Percentiles rank a stretch among this genome's conserved stretches.
phyloP scores from a whole-genome alignment of 2,329 filamentous ascomycete species.

The Aspergillus sp. region DNA sequence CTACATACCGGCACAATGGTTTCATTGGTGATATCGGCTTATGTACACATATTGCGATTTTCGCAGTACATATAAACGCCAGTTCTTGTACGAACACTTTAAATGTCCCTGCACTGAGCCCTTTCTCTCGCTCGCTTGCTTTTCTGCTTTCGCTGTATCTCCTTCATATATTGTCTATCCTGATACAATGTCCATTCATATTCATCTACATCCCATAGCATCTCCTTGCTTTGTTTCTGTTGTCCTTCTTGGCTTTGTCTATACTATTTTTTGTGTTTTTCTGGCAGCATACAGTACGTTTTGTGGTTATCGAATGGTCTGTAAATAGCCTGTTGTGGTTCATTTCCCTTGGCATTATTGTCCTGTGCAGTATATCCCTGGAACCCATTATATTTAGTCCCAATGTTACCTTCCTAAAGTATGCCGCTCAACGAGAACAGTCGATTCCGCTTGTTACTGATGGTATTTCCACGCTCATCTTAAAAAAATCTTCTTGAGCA shows the following conservation, averaged over 20 bases:
- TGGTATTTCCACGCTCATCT: background rate
- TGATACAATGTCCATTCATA: background rate
- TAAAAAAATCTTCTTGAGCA: background rate
- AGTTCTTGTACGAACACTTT: constrained; percentile 1
- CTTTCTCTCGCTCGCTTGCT: constrained; percentile 15
- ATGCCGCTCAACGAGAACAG: background rate
- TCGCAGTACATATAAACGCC: constrained; percentile 3
- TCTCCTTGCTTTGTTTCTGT: background rate
- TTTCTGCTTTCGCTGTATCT: background rate
- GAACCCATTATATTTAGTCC: background rate
- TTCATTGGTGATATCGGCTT: background rate
- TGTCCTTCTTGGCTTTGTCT: background rate
- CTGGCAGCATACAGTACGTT: constrained; percentile 5
- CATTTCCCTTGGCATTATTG: background rate
- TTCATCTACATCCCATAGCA: background rate
- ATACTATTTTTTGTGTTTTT: constrained; percentile 6
- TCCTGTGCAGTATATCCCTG: background rate
- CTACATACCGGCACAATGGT: background rate
- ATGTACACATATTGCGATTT: background rate
- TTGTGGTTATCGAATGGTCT: constrained; percentile 11
- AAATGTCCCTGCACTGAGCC: background rate
- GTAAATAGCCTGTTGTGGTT: constrained; percentile 16
- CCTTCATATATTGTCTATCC: background rate
- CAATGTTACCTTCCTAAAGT: background rate
- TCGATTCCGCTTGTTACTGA: background rate